Evolutionary conservation across 352 stramenopile species (phyloP).

Genomic region (Globisporangium middletonii): DNA sequence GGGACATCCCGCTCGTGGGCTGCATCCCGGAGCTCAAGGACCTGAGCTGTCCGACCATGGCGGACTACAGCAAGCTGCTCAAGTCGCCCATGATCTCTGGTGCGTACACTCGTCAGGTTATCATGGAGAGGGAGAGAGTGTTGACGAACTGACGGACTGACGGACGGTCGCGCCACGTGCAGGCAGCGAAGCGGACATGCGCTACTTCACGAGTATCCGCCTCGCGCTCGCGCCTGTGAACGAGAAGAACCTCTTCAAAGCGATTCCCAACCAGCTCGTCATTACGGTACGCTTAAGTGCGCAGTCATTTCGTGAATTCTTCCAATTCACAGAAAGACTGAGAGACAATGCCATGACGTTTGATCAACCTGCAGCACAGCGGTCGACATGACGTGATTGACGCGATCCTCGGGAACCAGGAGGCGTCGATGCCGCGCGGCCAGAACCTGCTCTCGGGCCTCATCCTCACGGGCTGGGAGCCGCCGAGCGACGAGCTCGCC

Average conservation of each 20-base stretch:
- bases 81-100: conserved; percentile 78
- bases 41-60: conserved; percentile 78
- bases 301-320: background rate
- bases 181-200: conserved; percentile 64
- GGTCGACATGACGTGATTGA: conserved; percentile 80
- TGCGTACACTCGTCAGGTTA: conserved; percentile 1
- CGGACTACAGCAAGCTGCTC: conserved; percentile 82
- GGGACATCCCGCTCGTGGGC: conserved; percentile 84
- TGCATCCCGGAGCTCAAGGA: conserved; percentile 85
- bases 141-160: background rate
- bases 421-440: conserved; percentile 56
- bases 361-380: conserved; percentile 45
- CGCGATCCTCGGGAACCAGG: conserved; percentile 81
- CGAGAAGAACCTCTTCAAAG: conserved; percentile 75
- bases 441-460: conserved; percentile 67
- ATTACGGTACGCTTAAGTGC: conserved; percentile 54
- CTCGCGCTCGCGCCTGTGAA: conserved; percentile 76
- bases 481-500: conserved; percentile 57
- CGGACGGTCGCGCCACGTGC: background rate
- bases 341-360: background rate
- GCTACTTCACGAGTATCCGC: conserved; percentile 83
- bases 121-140: background rate
- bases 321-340: background rate
- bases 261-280: conserved; percentile 79
- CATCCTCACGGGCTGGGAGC: conserved; percentile 83